Conservation (phyloP, 768 basidiomycete species). For the Ephemerocybe angulata region DNA sequence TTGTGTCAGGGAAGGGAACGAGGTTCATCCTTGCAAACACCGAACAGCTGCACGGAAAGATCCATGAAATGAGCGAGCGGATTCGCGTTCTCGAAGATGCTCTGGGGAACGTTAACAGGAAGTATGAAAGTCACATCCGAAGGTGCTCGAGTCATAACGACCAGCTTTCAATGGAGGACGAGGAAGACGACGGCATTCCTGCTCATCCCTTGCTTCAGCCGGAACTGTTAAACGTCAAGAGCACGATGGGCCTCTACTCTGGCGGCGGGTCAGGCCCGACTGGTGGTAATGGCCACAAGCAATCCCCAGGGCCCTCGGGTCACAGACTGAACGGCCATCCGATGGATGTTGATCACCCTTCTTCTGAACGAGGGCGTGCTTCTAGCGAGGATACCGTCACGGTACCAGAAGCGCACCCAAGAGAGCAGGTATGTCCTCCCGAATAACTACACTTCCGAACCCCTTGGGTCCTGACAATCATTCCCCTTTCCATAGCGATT, state of each 20-base stretch:
- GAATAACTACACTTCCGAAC: too few relatives aligned
- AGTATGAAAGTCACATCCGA: conserved; percentile 5
- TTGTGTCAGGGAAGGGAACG: conserved; percentile 64
- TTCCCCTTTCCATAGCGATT: not conserved
- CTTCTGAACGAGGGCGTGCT: conserved; percentile 19
- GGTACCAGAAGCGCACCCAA: conserved; percentile 14
- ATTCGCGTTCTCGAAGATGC: conserved; percentile 62
- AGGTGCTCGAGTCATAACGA: conserved; percentile 5
- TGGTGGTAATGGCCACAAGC: conserved; percentile 13
- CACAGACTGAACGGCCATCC: not conserved
- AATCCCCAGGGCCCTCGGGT: conserved; percentile 1
- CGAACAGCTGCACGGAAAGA: conserved; percentile 61
- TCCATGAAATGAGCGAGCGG: conserved; percentile 63
- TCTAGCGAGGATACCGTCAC: conserved; percentile 30
- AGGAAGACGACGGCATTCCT: conserved; percentile 19
- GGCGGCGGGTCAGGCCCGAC: conserved; percentile 18
- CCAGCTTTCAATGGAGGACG: conserved; percentile 24
- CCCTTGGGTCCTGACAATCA: too few relatives aligned
- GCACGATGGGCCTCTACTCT: conserved; percentile 48
- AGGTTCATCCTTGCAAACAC: conserved; percentile 68
- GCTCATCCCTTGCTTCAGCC: conserved; percentile 50
- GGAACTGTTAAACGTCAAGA: conserved; percentile 52
- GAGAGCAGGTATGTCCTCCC: conserved; percentile 11
- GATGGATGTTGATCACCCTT: conserved; percentile 9
- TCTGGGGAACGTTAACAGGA: conserved; percentile 21